Percentiles rank a stretch among this genome's conserved stretches.
phyloP scores from a whole-genome alignment of 352 stramenopile species.

The Phytophthora parvispora region DNA sequence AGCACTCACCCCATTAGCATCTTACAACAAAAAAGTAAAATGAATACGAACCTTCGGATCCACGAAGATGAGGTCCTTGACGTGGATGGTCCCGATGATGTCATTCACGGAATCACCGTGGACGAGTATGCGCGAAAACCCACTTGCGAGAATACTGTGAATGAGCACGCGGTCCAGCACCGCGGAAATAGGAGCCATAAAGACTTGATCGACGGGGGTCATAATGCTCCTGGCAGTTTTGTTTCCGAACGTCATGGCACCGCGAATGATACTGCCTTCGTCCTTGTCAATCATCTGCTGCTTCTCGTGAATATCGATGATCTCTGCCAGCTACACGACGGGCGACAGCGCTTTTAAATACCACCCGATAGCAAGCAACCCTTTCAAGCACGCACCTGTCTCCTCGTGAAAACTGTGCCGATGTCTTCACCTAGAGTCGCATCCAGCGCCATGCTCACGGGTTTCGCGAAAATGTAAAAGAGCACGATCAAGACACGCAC shows the following conservation, averaged over 20 bases:
- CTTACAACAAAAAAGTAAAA: slow-evolving; percentile 49
- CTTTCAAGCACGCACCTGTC: slow-evolving; percentile 45
- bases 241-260: slow-evolving; percentile 95
- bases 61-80: slow-evolving; percentile 99
- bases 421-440: slow-evolving; percentile 95
- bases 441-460: slow-evolving; percentile 95
- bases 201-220: slow-evolving; percentile 95
- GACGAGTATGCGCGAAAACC: slow-evolving; percentile 97
- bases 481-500: slow-evolving; percentile 95
- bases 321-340: slow-evolving; percentile 91
- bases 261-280: slow-evolving; percentile 95
- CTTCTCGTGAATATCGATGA: slow-evolving; percentile 98
- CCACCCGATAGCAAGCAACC: not conserved
- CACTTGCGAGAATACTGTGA: slow-evolving; percentile 96
- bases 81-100: slow-evolving; percentile 97
- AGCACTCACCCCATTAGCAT: slow-evolving; percentile 44
- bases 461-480: slow-evolving; percentile 96
- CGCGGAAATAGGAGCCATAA: slow-evolving; percentile 94
- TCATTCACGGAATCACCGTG: slow-evolving; percentile 86
- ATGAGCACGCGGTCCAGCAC: slow-evolving; percentile 86
- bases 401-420: slow-evolving; percentile 96
- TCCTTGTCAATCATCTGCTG: slow-evolving; percentile 95
- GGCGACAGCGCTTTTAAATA: not conserved
- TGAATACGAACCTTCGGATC: slow-evolving; percentile 94
- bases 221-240: slow-evolving; percentile 95